A percentile compares a stretch with the other conserved stretches of the same genome.
These are phyloP conservation scores for Thraustotheca clavata DNA, from an alignment of 352 stramenopile genomes.

Conservation along the genomic window DNA sequence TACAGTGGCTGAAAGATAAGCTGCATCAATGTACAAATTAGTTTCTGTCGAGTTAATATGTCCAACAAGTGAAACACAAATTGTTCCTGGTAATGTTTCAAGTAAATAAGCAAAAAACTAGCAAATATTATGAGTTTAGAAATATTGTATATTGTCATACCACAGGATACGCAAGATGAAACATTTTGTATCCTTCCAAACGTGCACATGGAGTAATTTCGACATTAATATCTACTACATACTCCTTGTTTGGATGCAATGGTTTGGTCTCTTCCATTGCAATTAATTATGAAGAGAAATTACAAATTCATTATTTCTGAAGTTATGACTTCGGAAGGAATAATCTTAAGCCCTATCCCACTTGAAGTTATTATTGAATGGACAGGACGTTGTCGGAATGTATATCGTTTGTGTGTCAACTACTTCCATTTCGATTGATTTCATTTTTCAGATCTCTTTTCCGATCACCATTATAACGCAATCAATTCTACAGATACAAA, in stretches of 20 bases:
- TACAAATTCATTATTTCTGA: no score
- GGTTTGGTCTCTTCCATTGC: background rate
- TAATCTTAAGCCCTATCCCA: no score
- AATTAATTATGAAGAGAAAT: conserved; percentile 1
- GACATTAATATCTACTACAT: conserved; percentile 10
- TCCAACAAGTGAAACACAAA: conserved; percentile 49
- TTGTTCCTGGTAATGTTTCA: conserved; percentile 46
- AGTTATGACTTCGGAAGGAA: no score
- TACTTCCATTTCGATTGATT: no score
- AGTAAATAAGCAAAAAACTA: conserved; percentile 25
- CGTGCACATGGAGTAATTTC: conserved; percentile 9
- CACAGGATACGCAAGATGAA: conserved; percentile 16
- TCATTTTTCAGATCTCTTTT: no score
- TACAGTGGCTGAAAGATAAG: conserved; percentile 50
- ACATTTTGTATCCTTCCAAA: conserved; percentile 7
- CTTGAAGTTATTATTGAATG: no score
- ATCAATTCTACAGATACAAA: no score
- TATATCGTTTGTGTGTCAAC: no score
- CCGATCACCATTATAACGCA: no score
- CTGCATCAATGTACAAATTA: conserved; percentile 47
- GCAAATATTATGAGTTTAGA: background rate
- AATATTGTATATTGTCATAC: no score
- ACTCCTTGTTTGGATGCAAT: background rate
- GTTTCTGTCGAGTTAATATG: conserved; percentile 55
- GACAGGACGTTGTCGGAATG: no score